A percentile compares a stretch with the other conserved stretches of the same genome.
phyloP scores from a whole-genome alignment of 2,329 filamentous ascomycete genomes.

The Ramularia collo-cygni region DNA sequence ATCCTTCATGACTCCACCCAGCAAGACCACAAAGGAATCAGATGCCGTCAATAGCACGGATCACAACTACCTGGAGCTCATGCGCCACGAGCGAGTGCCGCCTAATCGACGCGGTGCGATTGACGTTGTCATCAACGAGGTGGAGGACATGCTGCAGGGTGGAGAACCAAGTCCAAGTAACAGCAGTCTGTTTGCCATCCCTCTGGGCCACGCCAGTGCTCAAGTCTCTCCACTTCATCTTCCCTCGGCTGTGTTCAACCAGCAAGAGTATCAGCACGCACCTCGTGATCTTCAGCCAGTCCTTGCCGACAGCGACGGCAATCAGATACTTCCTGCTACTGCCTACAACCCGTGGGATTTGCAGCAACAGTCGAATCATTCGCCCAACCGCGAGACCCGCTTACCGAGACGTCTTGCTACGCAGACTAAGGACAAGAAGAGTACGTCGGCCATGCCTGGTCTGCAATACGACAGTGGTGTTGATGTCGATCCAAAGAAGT shows the following conservation, averaged over 20 bases:
- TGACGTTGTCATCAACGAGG: constrained; percentile 4
- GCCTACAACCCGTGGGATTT: neutral
- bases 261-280: too few relatives aligned
- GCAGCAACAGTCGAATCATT: neutral
- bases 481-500: constrained; percentile 1
- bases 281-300: too few relatives aligned
- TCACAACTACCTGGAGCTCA: neutral
- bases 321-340: constrained; percentile 2
- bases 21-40: neutral
- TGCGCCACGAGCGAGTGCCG: constrained; percentile 3
- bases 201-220: constrained; percentile 3
- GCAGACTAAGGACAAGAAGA: too few relatives aligned
- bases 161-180: neutral
- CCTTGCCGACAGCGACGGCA: too few relatives aligned
- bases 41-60: neutral
- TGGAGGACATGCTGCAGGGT: neutral
- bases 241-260: neutral
- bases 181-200: neutral
- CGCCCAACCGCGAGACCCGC: neutral
- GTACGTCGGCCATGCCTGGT: neutral
- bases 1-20: constrained; percentile 8
- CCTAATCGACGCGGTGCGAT: constrained; percentile 2
- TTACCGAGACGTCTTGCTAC: neutral
- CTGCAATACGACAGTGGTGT: constrained; percentile 1
- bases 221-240: constrained; percentile 6